Percentiles rank a stretch among this genome's conserved stretches.
Evolutionary conservation across 2,329 filamentous ascomycete species (phyloP).

Genomic region (Neodidymelliopsis sp.): DNA sequence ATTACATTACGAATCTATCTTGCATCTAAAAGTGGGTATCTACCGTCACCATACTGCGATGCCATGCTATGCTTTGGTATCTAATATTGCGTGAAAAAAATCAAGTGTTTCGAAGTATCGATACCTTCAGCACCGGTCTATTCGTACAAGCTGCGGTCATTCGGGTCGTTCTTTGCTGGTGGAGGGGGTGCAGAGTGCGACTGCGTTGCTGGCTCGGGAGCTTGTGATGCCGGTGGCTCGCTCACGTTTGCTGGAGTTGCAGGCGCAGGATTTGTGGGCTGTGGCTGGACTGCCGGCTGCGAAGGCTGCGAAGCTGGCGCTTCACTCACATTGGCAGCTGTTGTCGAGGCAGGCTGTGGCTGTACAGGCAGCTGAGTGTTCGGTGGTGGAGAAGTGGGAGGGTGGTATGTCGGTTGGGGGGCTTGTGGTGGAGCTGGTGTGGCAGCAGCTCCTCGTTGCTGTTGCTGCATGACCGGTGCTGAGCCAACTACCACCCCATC

Average conservation of each 20-base stretch:
- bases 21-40: too few relatives aligned
- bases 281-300: not conserved
- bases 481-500: slow-evolving; percentile 20
- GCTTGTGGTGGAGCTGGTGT: slow-evolving; percentile 17
- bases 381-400: slow-evolving; percentile 16
- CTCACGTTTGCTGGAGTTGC: not conserved
- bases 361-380: slow-evolving; percentile 10
- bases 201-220: not conserved
- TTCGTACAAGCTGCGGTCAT: slow-evolving; percentile 28
- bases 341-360: slow-evolving; percentile 5
- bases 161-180: slow-evolving; percentile 22
- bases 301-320: not conserved
- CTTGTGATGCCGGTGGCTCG: not conserved
- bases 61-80: not conserved
- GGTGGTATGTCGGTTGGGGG: slow-evolving; percentile 23
- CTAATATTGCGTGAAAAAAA: not conserved
- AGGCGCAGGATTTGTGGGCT: not conserved
- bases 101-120: not conserved
- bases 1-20: too few relatives aligned
- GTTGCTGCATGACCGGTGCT: slow-evolving; percentile 17
- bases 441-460: too few relatives aligned
- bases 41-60: too few relatives aligned
- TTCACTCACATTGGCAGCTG: slow-evolving; percentile 6
- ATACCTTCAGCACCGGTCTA: slow-evolving; percentile 10
- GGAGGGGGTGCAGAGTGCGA: slow-evolving; percentile 4